A percentile compares a stretch with the other conserved stretches of the same genome.
These are phyloP conservation scores for Quercus tomentella DNA, from an alignment of 331 rosid species.

Conservation along the genomic window DNA sequence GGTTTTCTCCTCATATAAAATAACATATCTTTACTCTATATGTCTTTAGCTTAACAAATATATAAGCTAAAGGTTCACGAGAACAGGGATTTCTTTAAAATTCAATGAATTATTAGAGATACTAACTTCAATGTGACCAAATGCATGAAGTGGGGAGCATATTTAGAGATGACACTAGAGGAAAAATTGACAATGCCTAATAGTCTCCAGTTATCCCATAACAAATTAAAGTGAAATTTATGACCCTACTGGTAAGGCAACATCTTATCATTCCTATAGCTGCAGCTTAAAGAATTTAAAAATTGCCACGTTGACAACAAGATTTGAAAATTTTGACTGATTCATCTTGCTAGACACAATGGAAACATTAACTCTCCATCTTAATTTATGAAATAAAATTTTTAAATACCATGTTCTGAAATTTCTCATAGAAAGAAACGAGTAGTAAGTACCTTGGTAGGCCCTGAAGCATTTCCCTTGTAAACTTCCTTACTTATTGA, in stretches of 20 bases:
- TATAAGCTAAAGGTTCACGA: not conserved
- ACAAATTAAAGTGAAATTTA: not conserved
- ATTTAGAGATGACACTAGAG: not conserved
- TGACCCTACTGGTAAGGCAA: not conserved
- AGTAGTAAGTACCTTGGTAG: conserved; percentile 73
- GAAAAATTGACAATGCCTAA: not conserved
- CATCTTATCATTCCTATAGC: not conserved
- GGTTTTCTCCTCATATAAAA: too few relatives aligned
- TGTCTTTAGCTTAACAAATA: not conserved
- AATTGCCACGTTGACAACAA: not conserved
- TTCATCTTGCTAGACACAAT: not conserved
- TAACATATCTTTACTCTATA: not conserved
- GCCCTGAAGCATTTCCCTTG: conserved; percentile 99
- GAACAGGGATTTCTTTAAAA: not conserved
- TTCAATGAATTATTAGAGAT: not conserved
- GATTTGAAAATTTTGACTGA: not conserved
- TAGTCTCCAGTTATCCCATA: too few relatives aligned
- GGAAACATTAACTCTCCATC: not conserved
- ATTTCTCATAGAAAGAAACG: not conserved
- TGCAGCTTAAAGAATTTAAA: not conserved
- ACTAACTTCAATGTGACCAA: not conserved
- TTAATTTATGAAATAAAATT: not conserved
- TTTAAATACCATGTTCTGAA: not conserved
- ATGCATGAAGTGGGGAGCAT: not conserved
- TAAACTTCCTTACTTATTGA: conserved; percentile 96